Percentiles rank a stretch among this genome's conserved stretches.
Evolutionary conservation across 495 filamentous ascomycete species (phyloP).

Genomic region (Annulohypoxylon bovei): DNA sequence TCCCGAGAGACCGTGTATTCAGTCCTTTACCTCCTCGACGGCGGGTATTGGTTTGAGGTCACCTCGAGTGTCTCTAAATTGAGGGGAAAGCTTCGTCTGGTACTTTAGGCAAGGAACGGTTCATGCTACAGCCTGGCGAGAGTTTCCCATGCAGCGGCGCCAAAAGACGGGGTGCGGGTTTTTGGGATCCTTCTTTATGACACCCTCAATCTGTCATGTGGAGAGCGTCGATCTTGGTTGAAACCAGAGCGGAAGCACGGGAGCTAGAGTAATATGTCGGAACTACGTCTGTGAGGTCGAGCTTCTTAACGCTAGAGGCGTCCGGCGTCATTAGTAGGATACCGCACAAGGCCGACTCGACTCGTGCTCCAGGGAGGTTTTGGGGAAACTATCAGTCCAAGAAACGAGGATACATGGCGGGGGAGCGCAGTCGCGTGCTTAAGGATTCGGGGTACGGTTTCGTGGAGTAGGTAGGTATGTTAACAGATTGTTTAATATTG

Average conservation of each 20-base stretch:
- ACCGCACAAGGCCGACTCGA: slow-evolving; percentile 15
- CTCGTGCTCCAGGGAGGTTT: slow-evolving; percentile 15
- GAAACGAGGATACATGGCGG: slow-evolving; percentile 29
- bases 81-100: slow-evolving; percentile 28
- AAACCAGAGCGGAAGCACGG: slow-evolving; percentile 37
- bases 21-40: slow-evolving; percentile 8
- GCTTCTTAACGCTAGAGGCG: slow-evolving; percentile 21
- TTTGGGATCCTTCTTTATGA: slow-evolving; percentile 20
- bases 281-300: slow-evolving; percentile 26
- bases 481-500: slow-evolving; percentile 14
- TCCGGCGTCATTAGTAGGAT: slow-evolving; percentile 27
- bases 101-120: slow-evolving; percentile 53
- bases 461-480: background rate
- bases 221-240: slow-evolving; percentile 38
- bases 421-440: slow-evolving; percentile 32
- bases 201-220: slow-evolving; percentile 34
- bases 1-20: slow-evolving; percentile 16
- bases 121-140: slow-evolving; percentile 54
- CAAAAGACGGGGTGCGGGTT: slow-evolving; percentile 26
- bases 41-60: slow-evolving; percentile 17
- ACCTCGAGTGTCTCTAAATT: slow-evolving; percentile 31
- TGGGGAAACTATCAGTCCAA: slow-evolving; percentile 26
- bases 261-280: slow-evolving; percentile 35
- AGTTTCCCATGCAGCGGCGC: slow-evolving; percentile 42
- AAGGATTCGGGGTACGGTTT: slow-evolving; percentile 7